Percentiles rank a stretch among this genome's conserved stretches.
Evolutionary conservation across 2,329 filamentous ascomycete genomes (phyloP).

Genomic region (Parasarocladium wereldwijsianum): DNA sequence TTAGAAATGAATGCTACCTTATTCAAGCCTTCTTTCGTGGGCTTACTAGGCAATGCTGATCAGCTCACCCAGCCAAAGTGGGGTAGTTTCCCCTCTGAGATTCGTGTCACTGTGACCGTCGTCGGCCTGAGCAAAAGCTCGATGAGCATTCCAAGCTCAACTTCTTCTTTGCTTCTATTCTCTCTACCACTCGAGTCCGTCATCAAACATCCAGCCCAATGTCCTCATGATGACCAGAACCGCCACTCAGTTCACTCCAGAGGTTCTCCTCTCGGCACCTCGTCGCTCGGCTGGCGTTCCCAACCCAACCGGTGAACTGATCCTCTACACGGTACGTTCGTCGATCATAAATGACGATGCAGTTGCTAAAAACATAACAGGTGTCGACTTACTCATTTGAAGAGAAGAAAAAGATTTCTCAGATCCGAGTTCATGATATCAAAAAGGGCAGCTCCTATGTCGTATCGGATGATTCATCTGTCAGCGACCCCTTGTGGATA

Average conservation of each 20-base stretch:
- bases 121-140: neutral
- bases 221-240: slow-evolving; percentile 51
- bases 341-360: neutral
- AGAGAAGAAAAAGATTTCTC: slow-evolving; percentile 50
- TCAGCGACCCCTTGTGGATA: slow-evolving; percentile 65
- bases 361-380: slow-evolving; percentile 17
- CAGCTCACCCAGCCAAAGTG: too few relatives aligned
- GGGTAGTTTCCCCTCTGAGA: neutral
- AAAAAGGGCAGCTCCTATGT: slow-evolving; percentile 48
- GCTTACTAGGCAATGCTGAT: too few relatives aligned
- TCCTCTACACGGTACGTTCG: slow-evolving; percentile 46
- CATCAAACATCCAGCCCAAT: neutral
- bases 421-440: slow-evolving; percentile 59
- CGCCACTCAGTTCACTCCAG: slow-evolving; percentile 58
- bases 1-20: too few relatives aligned
- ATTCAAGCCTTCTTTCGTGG: too few relatives aligned
- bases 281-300: slow-evolving; percentile 56
- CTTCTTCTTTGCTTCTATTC: neutral
- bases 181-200: neutral
- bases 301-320: slow-evolving; percentile 49
- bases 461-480: slow-evolving; percentile 48
- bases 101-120: neutral
- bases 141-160: neutral
- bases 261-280: slow-evolving; percentile 63
- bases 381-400: slow-evolving; percentile 69